phyloP scores from a whole-genome alignment of 371 early-diverging fungal species.

The Rhizopus sp. region DNA sequence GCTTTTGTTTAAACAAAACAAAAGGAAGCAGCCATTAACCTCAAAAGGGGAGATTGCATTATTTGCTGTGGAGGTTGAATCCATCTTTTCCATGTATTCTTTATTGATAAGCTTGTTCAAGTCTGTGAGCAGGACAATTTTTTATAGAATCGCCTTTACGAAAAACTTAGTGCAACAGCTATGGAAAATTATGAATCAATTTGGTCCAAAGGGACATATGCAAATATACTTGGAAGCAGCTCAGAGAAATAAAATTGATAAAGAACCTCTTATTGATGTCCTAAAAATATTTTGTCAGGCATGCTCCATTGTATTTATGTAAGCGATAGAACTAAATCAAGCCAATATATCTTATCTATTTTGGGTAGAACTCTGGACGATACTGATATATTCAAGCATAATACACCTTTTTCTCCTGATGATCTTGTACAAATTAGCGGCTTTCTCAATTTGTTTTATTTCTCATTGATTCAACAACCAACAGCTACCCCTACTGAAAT shows the following conservation, averaged over 20 bases:
- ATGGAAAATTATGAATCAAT: conserved; percentile 62
- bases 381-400: conserved; percentile 74
- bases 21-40: background rate
- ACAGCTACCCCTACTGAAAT: conserved; percentile 18
- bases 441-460: conserved; percentile 70
- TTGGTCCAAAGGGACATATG: conserved; percentile 63
- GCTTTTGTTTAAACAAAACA: too few relatives aligned
- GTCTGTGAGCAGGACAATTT: conserved; percentile 50
- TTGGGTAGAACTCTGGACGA: conserved; percentile 71
- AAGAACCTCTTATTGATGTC: conserved; percentile 62
- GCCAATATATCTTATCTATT: background rate
- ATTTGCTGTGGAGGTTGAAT: conserved; percentile 54
- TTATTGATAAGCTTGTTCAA: conserved; percentile 45
- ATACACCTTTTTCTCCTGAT: conserved; percentile 54
- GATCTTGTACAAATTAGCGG: conserved; percentile 58
- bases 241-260: conserved; percentile 43
- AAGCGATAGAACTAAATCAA: conserved; percentile 16
- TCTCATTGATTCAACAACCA: conserved; percentile 53
- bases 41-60: conserved; percentile 21
- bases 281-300: conserved; percentile 66
- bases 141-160: conserved; percentile 62
- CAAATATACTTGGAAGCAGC: conserved; percentile 60
- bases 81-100: conserved; percentile 56
- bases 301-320: conserved; percentile 59
- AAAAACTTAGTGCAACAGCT: conserved; percentile 58